Evolutionary conservation across 2,329 filamentous ascomycete genomes (phyloP), one percentile per base, ranked within the genome.

Genomic region (Phaeosphaeria sp.): DNA sequence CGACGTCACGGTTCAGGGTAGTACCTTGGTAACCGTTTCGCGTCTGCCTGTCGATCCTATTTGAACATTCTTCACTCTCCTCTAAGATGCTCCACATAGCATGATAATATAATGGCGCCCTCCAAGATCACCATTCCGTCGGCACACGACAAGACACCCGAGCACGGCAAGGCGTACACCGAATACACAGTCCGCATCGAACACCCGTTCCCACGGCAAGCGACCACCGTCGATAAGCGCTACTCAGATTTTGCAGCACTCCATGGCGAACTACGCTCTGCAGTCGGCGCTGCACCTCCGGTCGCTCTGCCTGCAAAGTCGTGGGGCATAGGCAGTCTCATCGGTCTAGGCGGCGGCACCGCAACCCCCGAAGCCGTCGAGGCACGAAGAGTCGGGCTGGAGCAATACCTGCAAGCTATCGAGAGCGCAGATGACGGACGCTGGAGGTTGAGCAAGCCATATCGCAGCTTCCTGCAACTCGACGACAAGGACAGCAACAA

Each of bases 171-270:
- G 69, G 84, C 89, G 0, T 92, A 87, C 76, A 93, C 91, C 0
- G 84, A 89, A 63, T 94, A 93, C 81, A 91, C 91, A 75, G 89
- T 93, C 76, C 88, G 87, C 21, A 83, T 95, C 57, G 88, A 90
- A 51, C 87, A 92, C 0, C 90, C 90, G 50, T 87, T 93, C 1
- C 91, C 91, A 0, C 84, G 94, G 15, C 87, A 90, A 48, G 90
- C 90, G 4, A 91, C 89, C 68, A 89, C 90, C 63, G 83, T 93
- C 5, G 87, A 89, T 70, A 94, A 93, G 78, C 90, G 91, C 68
- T 96, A 94, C 81, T 92, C 89, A 52, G 91, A 95, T 74, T 95
- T 95, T 72, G 80, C 82, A 54, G 75, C 82, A 47, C 86, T 96
- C 17, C 87, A 95, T 78, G 76, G 81, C 27, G 78, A 84, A 3